A percentile compares a stretch with the other conserved stretches of the same genome.
These are phyloP conservation scores for Zea luxurians DNA, from an alignment of 176 grass and related monocot species.

Conservation along the genomic window DNA sequence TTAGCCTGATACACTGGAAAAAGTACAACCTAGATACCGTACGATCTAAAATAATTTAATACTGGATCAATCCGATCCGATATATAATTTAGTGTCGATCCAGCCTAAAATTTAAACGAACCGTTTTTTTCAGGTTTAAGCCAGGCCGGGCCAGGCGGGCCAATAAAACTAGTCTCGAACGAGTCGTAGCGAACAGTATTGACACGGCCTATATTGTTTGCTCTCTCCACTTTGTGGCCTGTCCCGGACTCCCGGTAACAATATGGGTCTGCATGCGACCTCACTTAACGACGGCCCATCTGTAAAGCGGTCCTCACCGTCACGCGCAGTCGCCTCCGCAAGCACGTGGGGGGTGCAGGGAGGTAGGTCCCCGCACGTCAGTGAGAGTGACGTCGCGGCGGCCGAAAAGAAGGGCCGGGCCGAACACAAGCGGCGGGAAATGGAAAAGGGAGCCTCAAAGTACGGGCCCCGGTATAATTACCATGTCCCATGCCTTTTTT, in stretches of 20 bases:
- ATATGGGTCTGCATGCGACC: not conserved
- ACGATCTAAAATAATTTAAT: too few relatives aligned
- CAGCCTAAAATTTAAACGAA: too few relatives aligned
- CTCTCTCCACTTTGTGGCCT: not conserved
- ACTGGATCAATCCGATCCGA: too few relatives aligned
- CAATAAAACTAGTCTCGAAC: not conserved
- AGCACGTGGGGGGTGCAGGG: not conserved
- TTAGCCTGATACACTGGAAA: too few relatives aligned
- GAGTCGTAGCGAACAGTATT: not conserved
- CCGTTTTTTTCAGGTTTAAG: too few relatives aligned
- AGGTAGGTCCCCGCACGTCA: not conserved
- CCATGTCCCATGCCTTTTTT: slow-evolving; percentile 18
- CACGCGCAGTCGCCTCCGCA: not conserved
- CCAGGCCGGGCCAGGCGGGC: too few relatives aligned
- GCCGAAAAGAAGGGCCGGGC: slow-evolving; percentile 1
- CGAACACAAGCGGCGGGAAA: slow-evolving; percentile 44
- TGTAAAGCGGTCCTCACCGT: not conserved
- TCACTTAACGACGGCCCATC: not conserved
- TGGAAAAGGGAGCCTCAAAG: slow-evolving; percentile 21
- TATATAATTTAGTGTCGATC: too few relatives aligned
- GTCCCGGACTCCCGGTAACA: not conserved
- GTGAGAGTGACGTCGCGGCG: not conserved
- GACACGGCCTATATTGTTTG: not conserved
- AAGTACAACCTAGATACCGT: too few relatives aligned
- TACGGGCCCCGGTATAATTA: slow-evolving; percentile 50